Percentiles rank a stretch among this genome's conserved stretches.
Conservation (phyloP, 2,329 filamentous ascomycete species). For the Aspergillus novoparasiticus region DNA sequence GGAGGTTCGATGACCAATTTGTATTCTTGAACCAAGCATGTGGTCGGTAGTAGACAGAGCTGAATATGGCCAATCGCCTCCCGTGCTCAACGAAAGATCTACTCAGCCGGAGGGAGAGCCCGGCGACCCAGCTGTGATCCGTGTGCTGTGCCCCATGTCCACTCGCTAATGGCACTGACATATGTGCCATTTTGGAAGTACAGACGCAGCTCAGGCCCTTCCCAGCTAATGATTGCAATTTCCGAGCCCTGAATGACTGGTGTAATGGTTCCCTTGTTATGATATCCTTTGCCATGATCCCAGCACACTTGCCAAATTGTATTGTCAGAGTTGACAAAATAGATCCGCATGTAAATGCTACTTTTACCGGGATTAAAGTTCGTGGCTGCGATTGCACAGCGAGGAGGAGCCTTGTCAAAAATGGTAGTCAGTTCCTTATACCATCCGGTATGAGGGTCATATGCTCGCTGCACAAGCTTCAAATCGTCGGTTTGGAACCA, state of each 20-base stretch:
- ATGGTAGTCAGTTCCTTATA: background rate
- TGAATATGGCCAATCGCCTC: background rate
- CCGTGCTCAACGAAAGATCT: background rate
- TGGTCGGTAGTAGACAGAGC: background rate
- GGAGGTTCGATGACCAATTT: background rate
- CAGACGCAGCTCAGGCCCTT: constrained; percentile 1
- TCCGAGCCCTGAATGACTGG: constrained; percentile 11
- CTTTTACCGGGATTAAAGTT: background rate
- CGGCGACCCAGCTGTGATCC: constrained; percentile 7
- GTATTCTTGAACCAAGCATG: background rate
- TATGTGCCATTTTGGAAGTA: constrained; percentile 16
- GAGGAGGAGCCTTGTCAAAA: constrained; percentile 2
- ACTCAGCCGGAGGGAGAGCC: constrained; percentile 11
- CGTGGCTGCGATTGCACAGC: constrained; percentile 9
- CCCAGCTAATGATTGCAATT: constrained; percentile 11
- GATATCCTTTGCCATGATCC: constrained; percentile 4
- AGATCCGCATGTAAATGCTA: constrained; percentile 8
- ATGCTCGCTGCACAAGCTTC: constrained; percentile 2
- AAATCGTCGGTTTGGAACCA: constrained; percentile 6
- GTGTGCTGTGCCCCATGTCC: constrained; percentile 3
- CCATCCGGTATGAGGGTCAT: constrained; percentile 7
- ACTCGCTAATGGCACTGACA: constrained; percentile 13
- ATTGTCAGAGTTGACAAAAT: constrained; percentile 9
- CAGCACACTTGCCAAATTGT: constrained; percentile 4
- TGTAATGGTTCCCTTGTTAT: background rate